Percentiles rank a stretch among this genome's conserved stretches.
These are phyloP conservation scores for Huiozyma sinensis DNA, from an alignment of 805 yeast genomes.

Conservation along the genomic window DNA sequence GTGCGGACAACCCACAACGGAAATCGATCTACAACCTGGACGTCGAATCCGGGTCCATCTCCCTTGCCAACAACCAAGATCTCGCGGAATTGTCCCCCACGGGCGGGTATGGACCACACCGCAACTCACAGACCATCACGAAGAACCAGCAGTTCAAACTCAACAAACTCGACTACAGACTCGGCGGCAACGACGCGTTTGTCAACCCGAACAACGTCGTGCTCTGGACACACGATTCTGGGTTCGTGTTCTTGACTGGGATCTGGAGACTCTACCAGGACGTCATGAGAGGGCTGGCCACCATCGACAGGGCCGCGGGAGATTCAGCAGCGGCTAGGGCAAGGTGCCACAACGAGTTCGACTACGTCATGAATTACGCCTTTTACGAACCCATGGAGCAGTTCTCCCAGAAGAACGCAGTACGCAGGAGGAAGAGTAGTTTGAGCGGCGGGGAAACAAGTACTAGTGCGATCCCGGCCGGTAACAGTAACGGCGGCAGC, in stretches of 20 bases:
- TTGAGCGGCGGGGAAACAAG: not conserved
- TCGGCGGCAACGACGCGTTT: conserved; percentile 9
- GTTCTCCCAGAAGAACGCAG: not conserved
- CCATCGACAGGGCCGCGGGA: conserved; percentile 2
- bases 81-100: conserved; percentile 2
- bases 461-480: not conserved
- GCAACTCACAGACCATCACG: conserved; percentile 8
- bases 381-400: conserved; percentile 11
- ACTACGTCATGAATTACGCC: conserved; percentile 12
- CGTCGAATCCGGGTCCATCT: conserved; percentile 1
- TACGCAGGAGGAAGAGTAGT: conserved; percentile 5
- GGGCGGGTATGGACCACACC: not conserved
- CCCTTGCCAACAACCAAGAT: conserved; percentile 1
- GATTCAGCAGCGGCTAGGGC: not conserved
- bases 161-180: conserved; percentile 16
- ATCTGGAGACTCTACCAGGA: conserved; percentile 55
- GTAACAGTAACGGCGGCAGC: not conserved
- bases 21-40: conserved; percentile 1
- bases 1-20: not conserved
- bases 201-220: conserved; percentile 48
- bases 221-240: conserved; percentile 78
- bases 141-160: conserved; percentile 26
- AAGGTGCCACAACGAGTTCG: conserved; percentile 12
- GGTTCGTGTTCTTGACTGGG: conserved; percentile 80
- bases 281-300: conserved; percentile 22